phyloP scores from a whole-genome alignment of 768 basidiomycete species.

The Pleurotus tuber-regium region DNA sequence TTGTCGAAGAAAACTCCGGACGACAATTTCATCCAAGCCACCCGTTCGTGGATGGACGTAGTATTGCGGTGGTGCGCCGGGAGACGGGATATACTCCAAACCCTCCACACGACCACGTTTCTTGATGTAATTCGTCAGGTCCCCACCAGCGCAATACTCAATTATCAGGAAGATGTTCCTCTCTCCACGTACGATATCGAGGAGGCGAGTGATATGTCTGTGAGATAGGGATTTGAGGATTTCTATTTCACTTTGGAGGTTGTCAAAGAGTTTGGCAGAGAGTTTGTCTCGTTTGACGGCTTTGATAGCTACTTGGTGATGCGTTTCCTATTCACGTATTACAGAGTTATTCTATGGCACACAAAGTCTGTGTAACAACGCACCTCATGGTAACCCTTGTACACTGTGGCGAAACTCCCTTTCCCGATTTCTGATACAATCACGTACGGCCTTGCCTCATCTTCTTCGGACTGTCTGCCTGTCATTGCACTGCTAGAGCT shows the following conservation, averaged over 20 bases:
- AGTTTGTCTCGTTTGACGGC: slow-evolving; percentile 87
- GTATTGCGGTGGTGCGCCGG: slow-evolving; percentile 71
- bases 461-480: slow-evolving; percentile 46
- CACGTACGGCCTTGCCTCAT: slow-evolving; percentile 75
- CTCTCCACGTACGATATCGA: slow-evolving; percentile 86
- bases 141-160: slow-evolving; percentile 96
- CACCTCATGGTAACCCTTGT: slow-evolving; percentile 90
- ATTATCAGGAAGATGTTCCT: slow-evolving; percentile 91
- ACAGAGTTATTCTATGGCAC: neutral
- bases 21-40: slow-evolving; percentile 86
- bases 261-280: slow-evolving; percentile 91
- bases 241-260: slow-evolving; percentile 96
- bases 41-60: slow-evolving; percentile 92
- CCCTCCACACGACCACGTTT: slow-evolving; percentile 92
- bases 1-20: slow-evolving; percentile 90
- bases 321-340: slow-evolving; percentile 55
- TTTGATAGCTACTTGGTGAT: slow-evolving; percentile 87
- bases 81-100: slow-evolving; percentile 74
- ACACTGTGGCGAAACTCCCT: slow-evolving; percentile 96
- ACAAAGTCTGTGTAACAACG: slow-evolving; percentile 20
- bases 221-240: slow-evolving; percentile 94
- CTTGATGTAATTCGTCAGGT: slow-evolving; percentile 96
- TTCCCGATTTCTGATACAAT: slow-evolving; percentile 77
- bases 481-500: slow-evolving; percentile 8
- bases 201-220: slow-evolving; percentile 87